Evolutionary conservation across 805 yeast species (phyloP), one percentile per base, ranked within the genome.

Genomic region (Saturnispora sanitii): DNA sequence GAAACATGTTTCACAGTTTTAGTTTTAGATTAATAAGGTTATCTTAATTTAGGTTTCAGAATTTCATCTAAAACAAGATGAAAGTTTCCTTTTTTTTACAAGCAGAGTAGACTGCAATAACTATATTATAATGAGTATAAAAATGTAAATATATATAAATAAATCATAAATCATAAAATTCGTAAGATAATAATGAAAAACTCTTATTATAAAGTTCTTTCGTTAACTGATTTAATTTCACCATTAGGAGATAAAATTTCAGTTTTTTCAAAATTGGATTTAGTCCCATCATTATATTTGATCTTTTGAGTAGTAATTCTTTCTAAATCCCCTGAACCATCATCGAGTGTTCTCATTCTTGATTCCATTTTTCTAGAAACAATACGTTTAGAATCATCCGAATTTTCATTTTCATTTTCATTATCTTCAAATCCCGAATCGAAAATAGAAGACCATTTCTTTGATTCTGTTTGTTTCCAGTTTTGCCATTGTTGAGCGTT

Each of bases 271-370:
- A 34, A 38, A 3, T 20, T 26, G 4, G 32, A 28, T n/a, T 25
- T 40, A 7, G 44, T 32, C 9, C 49, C 49, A 29, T 45, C 49
- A 4, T 28, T 26, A 26, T 35, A 46, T 4, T 26, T 19, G 16
- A 37, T 33, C 12, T 36, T 38, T 18, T 37, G 30, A n/a, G 34
- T 30, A 15, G 33, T 38, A 12, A 41, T 35, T 33, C 67, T 67
- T 46, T 71, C 72, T 16, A 54, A 46, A 19, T 64, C 66, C 4
- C 75, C 77, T 21, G 70, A 63, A 5, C 11, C 11, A 23, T 23
- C 26, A 27, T 61, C 64, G 18, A 66, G 46, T 3, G 70, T 60
- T 22, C 53, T 58, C 41, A 59, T 60, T 9, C 61, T 48, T 2
- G 64, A 57, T 4, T 64, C 58, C 27, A 60, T 63, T 15, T 67